A percentile compares a stretch with the other conserved stretches of the same genome.
Conservation (phyloP, 2,329 filamentous ascomycete species). For the Neonectria coccinea region DNA sequence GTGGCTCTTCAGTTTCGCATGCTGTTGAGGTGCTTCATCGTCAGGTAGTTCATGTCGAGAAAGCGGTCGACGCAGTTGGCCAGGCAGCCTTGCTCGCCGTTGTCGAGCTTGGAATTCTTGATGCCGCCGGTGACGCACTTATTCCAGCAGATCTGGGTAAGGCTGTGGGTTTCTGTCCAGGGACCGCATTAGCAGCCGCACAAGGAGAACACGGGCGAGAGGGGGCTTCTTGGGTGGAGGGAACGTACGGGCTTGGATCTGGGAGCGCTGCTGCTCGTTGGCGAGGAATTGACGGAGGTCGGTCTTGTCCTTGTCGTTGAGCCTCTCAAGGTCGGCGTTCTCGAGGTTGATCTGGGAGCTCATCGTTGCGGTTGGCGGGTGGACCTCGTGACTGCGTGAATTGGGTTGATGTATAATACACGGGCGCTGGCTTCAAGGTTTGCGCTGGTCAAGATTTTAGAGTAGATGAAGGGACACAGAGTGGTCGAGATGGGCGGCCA, state of each 20-base stretch:
- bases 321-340: slow-evolving; percentile 75
- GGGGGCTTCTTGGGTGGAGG: slow-evolving; percentile 38
- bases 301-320: slow-evolving; percentile 84
- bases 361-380: slow-evolving; percentile 45
- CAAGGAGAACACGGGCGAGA: neutral
- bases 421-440: slow-evolving; percentile 9
- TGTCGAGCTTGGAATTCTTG: slow-evolving; percentile 78
- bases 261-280: slow-evolving; percentile 87
- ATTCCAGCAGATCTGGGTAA: slow-evolving; percentile 87
- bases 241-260: slow-evolving; percentile 69
- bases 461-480: neutral
- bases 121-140: slow-evolving; percentile 88
- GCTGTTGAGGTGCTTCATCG: slow-evolving; percentile 85
- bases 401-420: neutral
- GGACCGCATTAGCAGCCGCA: slow-evolving; percentile 23
- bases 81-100: slow-evolving; percentile 83
- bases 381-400: neutral
- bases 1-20: slow-evolving; percentile 53
- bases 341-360: slow-evolving; percentile 56
- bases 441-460: slow-evolving; percentile 31
- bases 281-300: slow-evolving; percentile 89
- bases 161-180: slow-evolving; percentile 62
- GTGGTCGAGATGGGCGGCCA: slow-evolving; percentile 15
- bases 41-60: slow-evolving; percentile 86
- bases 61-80: slow-evolving; percentile 95